These are phyloP conservation scores for Phytopythium oedochilum DNA, from an alignment of 352 stramenopile genomes.

Conservation along the genomic window DNA sequence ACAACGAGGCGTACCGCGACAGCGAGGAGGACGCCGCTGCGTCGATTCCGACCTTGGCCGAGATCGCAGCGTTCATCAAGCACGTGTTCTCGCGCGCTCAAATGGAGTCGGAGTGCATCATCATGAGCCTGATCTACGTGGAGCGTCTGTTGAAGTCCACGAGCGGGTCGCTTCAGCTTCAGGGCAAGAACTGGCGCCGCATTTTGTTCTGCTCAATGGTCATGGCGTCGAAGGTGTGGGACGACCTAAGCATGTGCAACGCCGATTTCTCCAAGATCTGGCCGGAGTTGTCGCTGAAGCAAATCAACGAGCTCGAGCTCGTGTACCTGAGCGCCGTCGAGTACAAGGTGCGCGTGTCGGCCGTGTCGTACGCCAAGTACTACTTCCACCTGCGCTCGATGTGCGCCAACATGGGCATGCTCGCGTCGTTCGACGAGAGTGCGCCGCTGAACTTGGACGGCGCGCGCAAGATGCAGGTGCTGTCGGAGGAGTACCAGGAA, in stretches of 20 bases:
- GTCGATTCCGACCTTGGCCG: constrained; percentile 79
- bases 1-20: constrained; percentile 1
- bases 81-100: constrained; percentile 89
- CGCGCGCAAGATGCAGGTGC: constrained; percentile 83
- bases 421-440: constrained; percentile 70
- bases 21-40: constrained; percentile 16
- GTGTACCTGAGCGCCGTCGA: constrained; percentile 88
- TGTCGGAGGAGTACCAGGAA: constrained; percentile 86
- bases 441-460: constrained; percentile 77
- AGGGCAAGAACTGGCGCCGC: constrained; percentile 89
- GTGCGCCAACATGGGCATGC: constrained; percentile 86
- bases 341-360: constrained; percentile 87
- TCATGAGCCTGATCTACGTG: constrained; percentile 97
- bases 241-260: constrained; percentile 98
- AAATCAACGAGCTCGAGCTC: constrained; percentile 96
- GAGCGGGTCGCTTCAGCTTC: constrained; percentile 72
- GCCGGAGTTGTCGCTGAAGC: constrained; percentile 85
- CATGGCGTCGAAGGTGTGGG: constrained; percentile 96
- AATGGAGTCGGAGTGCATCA: constrained; percentile 96
- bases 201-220: constrained; percentile 96
- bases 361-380: constrained; percentile 91
- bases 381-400: constrained; percentile 97
- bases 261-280: constrained; percentile 95
- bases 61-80: constrained; percentile 92
- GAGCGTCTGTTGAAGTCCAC: constrained; percentile 94